These are phyloP conservation scores for Eutypella sp. DNA, from an alignment of 2,329 filamentous ascomycete species.

Conservation along the genomic window DNA sequence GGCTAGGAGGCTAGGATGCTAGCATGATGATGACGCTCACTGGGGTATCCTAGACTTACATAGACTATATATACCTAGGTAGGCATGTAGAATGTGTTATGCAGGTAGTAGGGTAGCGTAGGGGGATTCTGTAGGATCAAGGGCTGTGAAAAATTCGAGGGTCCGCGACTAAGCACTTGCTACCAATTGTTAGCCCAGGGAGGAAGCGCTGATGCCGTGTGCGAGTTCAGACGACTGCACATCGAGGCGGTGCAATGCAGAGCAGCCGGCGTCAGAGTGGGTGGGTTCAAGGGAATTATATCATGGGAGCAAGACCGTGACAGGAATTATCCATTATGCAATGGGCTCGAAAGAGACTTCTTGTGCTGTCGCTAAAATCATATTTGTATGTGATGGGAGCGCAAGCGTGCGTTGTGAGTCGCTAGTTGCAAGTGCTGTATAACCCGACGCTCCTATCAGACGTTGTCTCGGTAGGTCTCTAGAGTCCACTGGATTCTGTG, in stretches of 20 bases:
- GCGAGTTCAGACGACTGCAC: no score
- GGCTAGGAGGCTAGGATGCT: not conserved
- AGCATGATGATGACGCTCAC: not conserved
- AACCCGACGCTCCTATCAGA: not conserved
- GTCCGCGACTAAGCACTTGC: not conserved
- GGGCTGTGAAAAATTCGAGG: not conserved
- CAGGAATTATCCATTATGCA: no score
- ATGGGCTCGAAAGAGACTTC: no score
- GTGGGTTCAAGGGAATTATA: not conserved
- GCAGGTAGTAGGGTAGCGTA: no score
- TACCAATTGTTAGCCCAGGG: not conserved
- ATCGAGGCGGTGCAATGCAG: not conserved
- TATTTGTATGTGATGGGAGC: not conserved
- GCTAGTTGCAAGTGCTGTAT: not conserved
- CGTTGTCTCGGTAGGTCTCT: not conserved
- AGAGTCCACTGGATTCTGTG: not conserved
- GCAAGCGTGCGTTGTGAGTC: not conserved
- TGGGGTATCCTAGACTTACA: not conserved
- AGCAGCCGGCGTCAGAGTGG: not conserved
- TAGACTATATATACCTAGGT: not conserved
- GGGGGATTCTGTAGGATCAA: not conserved
- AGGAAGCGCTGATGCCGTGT: not conserved
- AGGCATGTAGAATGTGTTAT: not conserved
- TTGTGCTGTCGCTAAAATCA: not conserved
- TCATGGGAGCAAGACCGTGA: not conserved